Evolutionary conservation across 2,329 filamentous ascomycete genomes (phyloP).

Genomic region (Aspergillus tanneri): DNA sequence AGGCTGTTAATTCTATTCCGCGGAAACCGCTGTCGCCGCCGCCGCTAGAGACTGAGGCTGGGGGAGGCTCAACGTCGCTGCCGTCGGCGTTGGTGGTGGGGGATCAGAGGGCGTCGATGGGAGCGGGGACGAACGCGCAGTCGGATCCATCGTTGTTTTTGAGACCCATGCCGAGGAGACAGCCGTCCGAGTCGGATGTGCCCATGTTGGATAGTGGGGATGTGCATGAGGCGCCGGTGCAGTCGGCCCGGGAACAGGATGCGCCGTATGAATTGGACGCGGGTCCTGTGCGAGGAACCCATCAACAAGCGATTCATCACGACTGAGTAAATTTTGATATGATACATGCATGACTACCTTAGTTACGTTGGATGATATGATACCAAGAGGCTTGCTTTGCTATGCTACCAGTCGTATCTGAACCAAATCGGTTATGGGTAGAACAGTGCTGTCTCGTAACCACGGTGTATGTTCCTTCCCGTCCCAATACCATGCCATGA

Average conservation of each 20-base stretch:
- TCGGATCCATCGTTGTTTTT: slow-evolving; percentile 15
- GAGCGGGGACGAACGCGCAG: background rate
- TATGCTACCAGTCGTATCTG: background rate
- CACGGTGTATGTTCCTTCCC: background rate
- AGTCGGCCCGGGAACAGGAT: slow-evolving; percentile 4
- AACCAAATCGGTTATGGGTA: background rate
- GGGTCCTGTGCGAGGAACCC: slow-evolving; percentile 15
- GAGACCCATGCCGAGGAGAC: slow-evolving; percentile 4
- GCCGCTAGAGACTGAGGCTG: background rate
- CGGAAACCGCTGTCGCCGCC: slow-evolving; percentile 18
- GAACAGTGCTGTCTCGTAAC: background rate
- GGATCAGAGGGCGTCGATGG: slow-evolving; percentile 3
- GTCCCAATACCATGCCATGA: background rate
- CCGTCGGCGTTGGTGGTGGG: slow-evolving; percentile 11
- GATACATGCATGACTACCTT: background rate
- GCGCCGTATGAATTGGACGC: slow-evolving; percentile 24
- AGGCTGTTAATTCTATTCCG: slow-evolving; percentile 5
- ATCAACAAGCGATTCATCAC: slow-evolving; percentile 22
- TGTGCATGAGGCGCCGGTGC: slow-evolving; percentile 21
- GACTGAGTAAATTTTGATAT: background rate
- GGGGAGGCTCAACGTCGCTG: slow-evolving; percentile 1
- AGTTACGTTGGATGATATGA: slow-evolving; percentile 1
- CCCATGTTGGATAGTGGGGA: slow-evolving; percentile 26
- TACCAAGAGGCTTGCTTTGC: slow-evolving; percentile 12
- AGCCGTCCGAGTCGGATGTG: slow-evolving; percentile 19